These are phyloP conservation scores for Beauveria sp. DNA, from an alignment of 2,329 filamentous ascomycete species.

Conservation along the genomic window DNA sequence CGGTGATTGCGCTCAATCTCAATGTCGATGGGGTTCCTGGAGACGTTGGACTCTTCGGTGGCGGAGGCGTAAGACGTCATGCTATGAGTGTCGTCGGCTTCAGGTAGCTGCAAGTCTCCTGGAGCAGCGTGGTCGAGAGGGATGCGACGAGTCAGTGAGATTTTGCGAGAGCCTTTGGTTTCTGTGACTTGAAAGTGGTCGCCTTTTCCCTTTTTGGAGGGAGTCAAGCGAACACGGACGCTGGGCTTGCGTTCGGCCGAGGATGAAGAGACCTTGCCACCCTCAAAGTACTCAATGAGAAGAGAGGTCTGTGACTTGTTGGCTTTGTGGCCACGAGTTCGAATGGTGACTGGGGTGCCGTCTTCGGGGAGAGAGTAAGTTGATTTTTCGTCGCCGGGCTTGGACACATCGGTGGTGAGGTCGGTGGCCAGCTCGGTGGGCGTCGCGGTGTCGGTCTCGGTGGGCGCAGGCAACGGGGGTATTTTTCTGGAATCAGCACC, in stretches of 20 bases:
- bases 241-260: conserved; percentile 67
- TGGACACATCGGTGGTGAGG: conserved; percentile 60
- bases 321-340: conserved; percentile 57
- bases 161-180: conserved; percentile 63
- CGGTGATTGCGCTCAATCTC: conserved; percentile 64
- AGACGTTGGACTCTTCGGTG: conserved; percentile 72
- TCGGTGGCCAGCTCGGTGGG: conserved; percentile 60
- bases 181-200: conserved; percentile 86
- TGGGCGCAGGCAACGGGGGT: conserved; percentile 72
- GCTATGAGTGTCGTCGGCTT: conserved; percentile 56
- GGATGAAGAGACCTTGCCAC: conserved; percentile 50
- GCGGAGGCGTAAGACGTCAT: conserved; percentile 69
- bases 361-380: conserved; percentile 77
- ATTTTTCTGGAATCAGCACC: conserved; percentile 47
- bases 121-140: conserved; percentile 38
- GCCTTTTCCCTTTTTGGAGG: conserved; percentile 56
- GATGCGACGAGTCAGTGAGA: conserved; percentile 48
- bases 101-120: conserved; percentile 35
- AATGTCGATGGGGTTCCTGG: conserved; percentile 74
- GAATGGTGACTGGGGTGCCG: conserved; percentile 87
- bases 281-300: conserved; percentile 92
- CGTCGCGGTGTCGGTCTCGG: conserved; percentile 60
- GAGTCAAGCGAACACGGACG: conserved; percentile 71
- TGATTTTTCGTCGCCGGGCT: conserved; percentile 60
- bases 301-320: conserved; percentile 77